A percentile compares a stretch with the other conserved stretches of the same genome.
Conservation (phyloP, 768 basidiomycete species). For the Lactifluus subvellereus region DNA sequence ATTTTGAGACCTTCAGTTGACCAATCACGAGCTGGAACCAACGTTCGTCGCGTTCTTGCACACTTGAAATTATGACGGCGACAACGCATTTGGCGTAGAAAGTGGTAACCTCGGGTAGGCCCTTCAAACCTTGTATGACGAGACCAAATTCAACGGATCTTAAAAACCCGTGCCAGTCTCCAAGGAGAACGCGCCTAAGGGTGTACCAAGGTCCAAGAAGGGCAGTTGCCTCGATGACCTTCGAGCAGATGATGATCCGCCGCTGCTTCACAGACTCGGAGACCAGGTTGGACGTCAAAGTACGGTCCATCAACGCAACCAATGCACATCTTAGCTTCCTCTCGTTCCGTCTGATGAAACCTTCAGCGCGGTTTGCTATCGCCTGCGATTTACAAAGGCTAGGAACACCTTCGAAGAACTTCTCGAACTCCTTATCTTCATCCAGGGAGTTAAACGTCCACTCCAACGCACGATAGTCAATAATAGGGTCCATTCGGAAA, state of each 20-base stretch:
- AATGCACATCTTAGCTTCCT: not conserved
- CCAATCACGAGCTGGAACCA: not conserved
- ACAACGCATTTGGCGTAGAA: conserved; percentile 9
- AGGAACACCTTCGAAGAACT: conserved; percentile 15
- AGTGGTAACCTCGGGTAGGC: not conserved
- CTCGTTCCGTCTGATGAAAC: not conserved
- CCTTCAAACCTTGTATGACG: not conserved
- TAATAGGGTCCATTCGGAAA: not conserved
- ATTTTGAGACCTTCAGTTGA: not conserved
- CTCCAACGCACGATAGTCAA: not conserved
- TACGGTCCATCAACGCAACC: conserved; percentile 10
- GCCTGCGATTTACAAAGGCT: not conserved
- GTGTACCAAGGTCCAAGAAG: conserved; percentile 9
- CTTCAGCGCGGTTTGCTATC: not conserved
- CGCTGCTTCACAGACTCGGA: not conserved
- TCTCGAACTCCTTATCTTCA: conserved; percentile 10
- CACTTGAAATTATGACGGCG: not conserved
- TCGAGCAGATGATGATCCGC: conserved; percentile 11
- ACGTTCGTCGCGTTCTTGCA: conserved; percentile 3
- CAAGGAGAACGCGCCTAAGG: conserved; percentile 1
- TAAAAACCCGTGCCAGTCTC: conserved; percentile 1
- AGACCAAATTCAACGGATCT: conserved; percentile 6
- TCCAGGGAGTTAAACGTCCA: conserved; percentile 8
- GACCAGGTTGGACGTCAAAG: conserved; percentile 10
- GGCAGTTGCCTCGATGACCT: not conserved